A percentile compares a stretch with the other conserved stretches of the same genome.
Evolutionary conservation across 108 stramenopile genomes (phyloP).

Genomic region (Cyclotella distinguenda): DNA sequence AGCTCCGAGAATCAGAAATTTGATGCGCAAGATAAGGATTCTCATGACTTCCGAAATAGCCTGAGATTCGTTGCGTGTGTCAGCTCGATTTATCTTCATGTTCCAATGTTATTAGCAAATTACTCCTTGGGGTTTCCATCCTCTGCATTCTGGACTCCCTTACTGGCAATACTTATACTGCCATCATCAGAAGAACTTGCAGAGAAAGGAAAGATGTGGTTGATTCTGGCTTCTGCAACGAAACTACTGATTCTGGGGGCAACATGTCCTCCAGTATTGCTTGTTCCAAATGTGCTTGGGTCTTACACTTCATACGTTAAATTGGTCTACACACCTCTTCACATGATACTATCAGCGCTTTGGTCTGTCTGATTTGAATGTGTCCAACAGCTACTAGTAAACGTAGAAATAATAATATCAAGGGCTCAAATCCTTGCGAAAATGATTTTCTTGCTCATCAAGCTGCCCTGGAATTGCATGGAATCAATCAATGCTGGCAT

Average conservation of each 20-base stretch:
- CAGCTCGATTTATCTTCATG: slow-evolving; percentile 60
- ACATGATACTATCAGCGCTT: slow-evolving; percentile 53
- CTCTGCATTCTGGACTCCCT: slow-evolving; percentile 64
- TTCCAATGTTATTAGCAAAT: slow-evolving; percentile 72
- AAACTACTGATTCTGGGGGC: slow-evolving; percentile 38
- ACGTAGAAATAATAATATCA: too few relatives aligned
- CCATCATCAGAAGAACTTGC: slow-evolving; percentile 1
- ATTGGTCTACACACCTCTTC: slow-evolving; percentile 64
- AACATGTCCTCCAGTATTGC: slow-evolving; percentile 51
- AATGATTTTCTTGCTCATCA: too few relatives aligned
- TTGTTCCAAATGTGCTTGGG: slow-evolving; percentile 59
- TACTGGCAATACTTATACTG: slow-evolving; percentile 57
- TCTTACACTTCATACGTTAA: slow-evolving; percentile 54
- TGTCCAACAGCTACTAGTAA: too few relatives aligned
- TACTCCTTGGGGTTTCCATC: slow-evolving; percentile 73
- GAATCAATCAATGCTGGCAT: too few relatives aligned
- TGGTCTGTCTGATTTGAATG: slow-evolving; percentile 15
- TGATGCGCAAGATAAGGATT: not conserved
- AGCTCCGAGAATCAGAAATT: not conserved
- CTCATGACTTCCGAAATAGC: slow-evolving; percentile 30
- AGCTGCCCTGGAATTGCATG: too few relatives aligned
- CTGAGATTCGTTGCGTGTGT: slow-evolving; percentile 69
- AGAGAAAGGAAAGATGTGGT: not conserved
- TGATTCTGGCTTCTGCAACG: slow-evolving; percentile 1
- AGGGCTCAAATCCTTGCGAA: too few relatives aligned